Percentiles rank a stretch among this genome's conserved stretches.
phyloP scores from a whole-genome alignment of 768 basidiomycete species.

The Hortiboletus campestris region DNA sequence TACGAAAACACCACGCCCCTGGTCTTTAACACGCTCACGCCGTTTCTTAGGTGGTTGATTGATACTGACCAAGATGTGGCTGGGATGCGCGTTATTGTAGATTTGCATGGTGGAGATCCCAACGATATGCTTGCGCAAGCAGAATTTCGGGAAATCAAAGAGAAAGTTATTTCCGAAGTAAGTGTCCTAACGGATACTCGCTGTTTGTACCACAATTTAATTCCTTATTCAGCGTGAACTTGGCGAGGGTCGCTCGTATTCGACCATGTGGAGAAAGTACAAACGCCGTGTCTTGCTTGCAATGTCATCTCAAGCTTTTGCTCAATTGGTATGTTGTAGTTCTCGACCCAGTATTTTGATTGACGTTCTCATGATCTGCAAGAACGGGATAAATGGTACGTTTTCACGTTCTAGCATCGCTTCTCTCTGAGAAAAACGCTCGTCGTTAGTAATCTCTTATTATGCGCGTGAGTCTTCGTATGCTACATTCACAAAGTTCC shows the following conservation, averaged over 20 bases:
- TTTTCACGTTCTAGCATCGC: conserved; percentile 1
- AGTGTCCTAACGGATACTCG: conserved; percentile 7
- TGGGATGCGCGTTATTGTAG: conserved; percentile 83
- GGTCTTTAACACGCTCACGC: conserved; percentile 1
- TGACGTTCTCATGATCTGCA: conserved; percentile 1
- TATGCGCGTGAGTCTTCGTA: conserved; percentile 71
- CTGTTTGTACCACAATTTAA: neutral
- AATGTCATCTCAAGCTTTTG: conserved; percentile 95
- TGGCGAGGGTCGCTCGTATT: conserved; percentile 74
- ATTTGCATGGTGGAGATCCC: conserved; percentile 81
- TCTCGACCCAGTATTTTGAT: neutral
- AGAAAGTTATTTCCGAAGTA: conserved; percentile 69
- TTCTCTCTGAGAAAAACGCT: conserved; percentile 5
- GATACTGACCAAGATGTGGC: conserved; percentile 81
- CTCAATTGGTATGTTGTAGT: conserved; percentile 70
- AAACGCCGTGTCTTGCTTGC: conserved; percentile 86
- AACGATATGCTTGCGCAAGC: conserved; percentile 64
- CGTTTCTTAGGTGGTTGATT: conserved; percentile 71
- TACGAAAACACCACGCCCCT: conserved; percentile 27
- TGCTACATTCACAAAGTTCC: neutral
- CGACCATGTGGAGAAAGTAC: conserved; percentile 83
- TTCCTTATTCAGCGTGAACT: conserved; percentile 57
- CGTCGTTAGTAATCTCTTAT: conserved; percentile 79
- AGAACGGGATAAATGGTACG: conserved; percentile 95
- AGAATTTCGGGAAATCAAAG: conserved; percentile 92